Conservation (phyloP, 768 basidiomycete genomes). For the Podaxis pistillaris region DNA sequence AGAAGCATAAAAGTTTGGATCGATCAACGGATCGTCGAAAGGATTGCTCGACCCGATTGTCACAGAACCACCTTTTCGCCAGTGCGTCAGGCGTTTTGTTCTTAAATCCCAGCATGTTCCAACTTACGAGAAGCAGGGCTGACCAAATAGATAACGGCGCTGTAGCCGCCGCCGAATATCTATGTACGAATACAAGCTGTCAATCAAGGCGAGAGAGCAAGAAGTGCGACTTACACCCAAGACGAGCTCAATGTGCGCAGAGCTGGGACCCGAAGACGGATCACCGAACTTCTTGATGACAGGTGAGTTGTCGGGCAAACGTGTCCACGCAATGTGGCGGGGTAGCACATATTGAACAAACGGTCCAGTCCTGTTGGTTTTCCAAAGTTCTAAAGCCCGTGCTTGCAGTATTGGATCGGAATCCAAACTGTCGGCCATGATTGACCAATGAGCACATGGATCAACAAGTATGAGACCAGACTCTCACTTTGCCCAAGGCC, state of each 20-base stretch:
- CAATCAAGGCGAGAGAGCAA: not conserved
- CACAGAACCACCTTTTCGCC: conserved; percentile 20
- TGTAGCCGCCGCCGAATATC: conserved; percentile 20
- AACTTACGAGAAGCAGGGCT: conserved; percentile 27
- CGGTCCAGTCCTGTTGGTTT: conserved; percentile 14
- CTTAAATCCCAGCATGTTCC: not conserved
- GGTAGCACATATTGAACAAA: not conserved
- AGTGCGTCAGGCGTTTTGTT: not conserved
- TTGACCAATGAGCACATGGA: not conserved
- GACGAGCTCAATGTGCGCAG: conserved; percentile 15
- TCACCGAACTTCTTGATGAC: conserved; percentile 1
- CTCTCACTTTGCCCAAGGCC: conserved; percentile 10
- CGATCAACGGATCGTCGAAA: conserved; percentile 24
- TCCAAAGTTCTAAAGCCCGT: conserved; percentile 14
- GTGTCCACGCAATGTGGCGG: conserved; percentile 13
- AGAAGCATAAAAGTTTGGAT: conserved; percentile 9
- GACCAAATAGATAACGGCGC: conserved; percentile 20
- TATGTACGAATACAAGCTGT: conserved; percentile 2
- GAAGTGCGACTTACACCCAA: not conserved
- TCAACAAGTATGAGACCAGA: not conserved
- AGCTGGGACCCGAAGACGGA: conserved; percentile 13
- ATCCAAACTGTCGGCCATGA: not conserved
- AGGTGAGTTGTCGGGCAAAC: conserved; percentile 6
- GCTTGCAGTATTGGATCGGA: not conserved
- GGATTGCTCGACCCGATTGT: conserved; percentile 23